Conservation (phyloP, 129 eudicot genomes). For the Kitagawia praeruptora region DNA sequence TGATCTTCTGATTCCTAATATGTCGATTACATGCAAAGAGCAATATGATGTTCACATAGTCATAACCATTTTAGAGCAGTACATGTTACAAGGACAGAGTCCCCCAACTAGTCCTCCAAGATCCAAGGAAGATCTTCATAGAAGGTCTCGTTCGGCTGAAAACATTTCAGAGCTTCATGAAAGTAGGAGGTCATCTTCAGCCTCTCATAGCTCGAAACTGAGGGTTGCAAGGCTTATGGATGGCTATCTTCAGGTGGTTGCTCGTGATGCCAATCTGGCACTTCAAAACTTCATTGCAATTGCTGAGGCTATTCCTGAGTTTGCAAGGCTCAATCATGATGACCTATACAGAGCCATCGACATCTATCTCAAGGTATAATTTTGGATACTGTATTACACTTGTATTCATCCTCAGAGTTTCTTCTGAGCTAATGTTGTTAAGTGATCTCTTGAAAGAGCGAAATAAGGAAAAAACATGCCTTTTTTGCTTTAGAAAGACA, state of each 20-base stretch:
- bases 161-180: slow-evolving; percentile 61
- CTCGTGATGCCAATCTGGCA: slow-evolving; percentile 49
- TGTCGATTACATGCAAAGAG: slow-evolving; percentile 23
- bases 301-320: slow-evolving; percentile 75
- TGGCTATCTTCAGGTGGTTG: slow-evolving; percentile 68
- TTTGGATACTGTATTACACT: neutral
- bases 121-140: slow-evolving; percentile 41
- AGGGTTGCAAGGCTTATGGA: slow-evolving; percentile 84
- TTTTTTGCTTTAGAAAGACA: neutral
- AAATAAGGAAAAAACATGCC: neutral
- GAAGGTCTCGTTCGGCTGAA: slow-evolving; percentile 70
- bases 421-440: neutral
- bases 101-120: slow-evolving; percentile 82
- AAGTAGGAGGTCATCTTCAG: slow-evolving; percentile 74
- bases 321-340: slow-evolving; percentile 85
- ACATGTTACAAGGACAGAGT: slow-evolving; percentile 62
- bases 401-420: neutral
- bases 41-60: slow-evolving; percentile 60
- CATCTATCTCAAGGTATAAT: slow-evolving; percentile 68
- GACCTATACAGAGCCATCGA: slow-evolving; percentile 88
- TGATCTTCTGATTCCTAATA: slow-evolving; percentile 59
- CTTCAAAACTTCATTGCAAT: slow-evolving; percentile 57
- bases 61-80: slow-evolving; percentile 56
- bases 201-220: slow-evolving; percentile 71
- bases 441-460: neutral